Conservation (phyloP, 108 stramenopile species). For the Nitzschia putrida region DNA sequence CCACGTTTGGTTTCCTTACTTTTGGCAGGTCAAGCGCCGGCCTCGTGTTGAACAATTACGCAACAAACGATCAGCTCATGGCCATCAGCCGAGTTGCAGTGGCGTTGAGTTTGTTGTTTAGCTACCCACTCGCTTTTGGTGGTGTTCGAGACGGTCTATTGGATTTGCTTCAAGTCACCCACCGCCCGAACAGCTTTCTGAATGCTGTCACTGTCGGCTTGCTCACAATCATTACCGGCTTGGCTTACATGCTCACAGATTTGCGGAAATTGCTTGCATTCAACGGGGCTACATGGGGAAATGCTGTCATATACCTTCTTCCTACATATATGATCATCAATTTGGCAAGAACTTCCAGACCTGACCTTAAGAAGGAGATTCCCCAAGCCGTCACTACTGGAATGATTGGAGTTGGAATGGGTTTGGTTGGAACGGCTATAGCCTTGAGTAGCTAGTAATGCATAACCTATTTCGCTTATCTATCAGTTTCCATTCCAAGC, state of each 20-base stretch:
- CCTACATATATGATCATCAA: slow-evolving; percentile 69
- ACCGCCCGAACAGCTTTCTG: slow-evolving; percentile 45
- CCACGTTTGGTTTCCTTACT: slow-evolving; percentile 79
- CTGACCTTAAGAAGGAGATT: slow-evolving; percentile 4
- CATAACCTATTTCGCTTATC: no score
- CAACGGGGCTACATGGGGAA: slow-evolving; percentile 87
- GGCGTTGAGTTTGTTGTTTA: slow-evolving; percentile 53
- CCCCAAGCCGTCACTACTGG: slow-evolving; percentile 8
- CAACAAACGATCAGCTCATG: slow-evolving; percentile 77
- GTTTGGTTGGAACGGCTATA: slow-evolving; percentile 16
- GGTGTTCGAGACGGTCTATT: slow-evolving; percentile 81
- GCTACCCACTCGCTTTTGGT: slow-evolving; percentile 52
- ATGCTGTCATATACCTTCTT: slow-evolving; percentile 76
- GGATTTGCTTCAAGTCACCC: slow-evolving; percentile 58
- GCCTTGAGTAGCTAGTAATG: slow-evolving; percentile 1
- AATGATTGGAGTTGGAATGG: slow-evolving; percentile 11
- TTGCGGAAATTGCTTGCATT: slow-evolving; percentile 69
- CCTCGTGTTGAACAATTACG: slow-evolving; percentile 91
- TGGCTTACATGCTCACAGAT: slow-evolving; percentile 63
- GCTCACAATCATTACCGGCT: slow-evolving; percentile 51
- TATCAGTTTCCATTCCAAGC: no score
- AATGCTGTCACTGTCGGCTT: slow-evolving; percentile 56
- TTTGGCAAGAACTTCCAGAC: neutral
- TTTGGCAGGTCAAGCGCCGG: slow-evolving; percentile 79
- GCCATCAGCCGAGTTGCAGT: slow-evolving; percentile 80